Evolutionary conservation across 1,284 basidiomycete species (phyloP).

Genomic region (Pisolithus thermaeus): DNA sequence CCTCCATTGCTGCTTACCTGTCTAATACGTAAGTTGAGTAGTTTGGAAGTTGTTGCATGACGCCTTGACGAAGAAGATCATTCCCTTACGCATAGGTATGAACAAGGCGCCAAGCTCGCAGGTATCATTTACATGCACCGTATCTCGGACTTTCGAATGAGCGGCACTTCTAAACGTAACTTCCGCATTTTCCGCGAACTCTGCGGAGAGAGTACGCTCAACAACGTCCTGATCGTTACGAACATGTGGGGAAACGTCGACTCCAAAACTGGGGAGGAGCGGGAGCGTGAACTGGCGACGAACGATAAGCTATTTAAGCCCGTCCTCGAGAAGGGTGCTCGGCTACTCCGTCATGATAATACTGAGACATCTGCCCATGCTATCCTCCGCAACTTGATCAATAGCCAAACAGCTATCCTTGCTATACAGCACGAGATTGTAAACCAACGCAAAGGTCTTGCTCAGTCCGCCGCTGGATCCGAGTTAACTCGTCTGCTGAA

Average conservation of each 20-base stretch:
- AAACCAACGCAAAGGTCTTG: slow-evolving; percentile 33
- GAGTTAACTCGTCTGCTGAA: slow-evolving; percentile 34
- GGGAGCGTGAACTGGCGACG: slow-evolving; percentile 30
- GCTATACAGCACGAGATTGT: slow-evolving; percentile 39
- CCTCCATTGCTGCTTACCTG: slow-evolving; percentile 32
- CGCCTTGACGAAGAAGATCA: background rate
- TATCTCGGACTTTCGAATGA: slow-evolving; percentile 47
- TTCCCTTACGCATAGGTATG: slow-evolving; percentile 26
- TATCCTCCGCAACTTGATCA: slow-evolving; percentile 29
- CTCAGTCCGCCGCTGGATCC: slow-evolving; percentile 36
- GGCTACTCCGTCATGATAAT: slow-evolving; percentile 31
- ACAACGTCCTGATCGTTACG: slow-evolving; percentile 45
- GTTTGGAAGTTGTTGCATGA: background rate
- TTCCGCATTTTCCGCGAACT: slow-evolving; percentile 46
- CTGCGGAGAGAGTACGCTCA: slow-evolving; percentile 44
- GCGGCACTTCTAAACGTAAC: slow-evolving; percentile 45
- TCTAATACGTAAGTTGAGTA: slow-evolving; percentile 25
- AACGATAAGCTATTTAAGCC: slow-evolving; percentile 39
- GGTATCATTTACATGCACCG: slow-evolving; percentile 53
- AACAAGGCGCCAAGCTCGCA: slow-evolving; percentile 35
- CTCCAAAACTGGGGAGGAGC: slow-evolving; percentile 28
- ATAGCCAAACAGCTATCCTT: slow-evolving; percentile 28
- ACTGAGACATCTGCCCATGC: slow-evolving; percentile 23
- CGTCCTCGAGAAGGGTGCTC: slow-evolving; percentile 38
- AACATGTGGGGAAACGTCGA: slow-evolving; percentile 46